Percentiles rank a stretch among this genome's conserved stretches.
Evolutionary conservation across 2,329 filamentous ascomycete genomes (phyloP).

Genomic region (Camptophora hylomeconis): DNA sequence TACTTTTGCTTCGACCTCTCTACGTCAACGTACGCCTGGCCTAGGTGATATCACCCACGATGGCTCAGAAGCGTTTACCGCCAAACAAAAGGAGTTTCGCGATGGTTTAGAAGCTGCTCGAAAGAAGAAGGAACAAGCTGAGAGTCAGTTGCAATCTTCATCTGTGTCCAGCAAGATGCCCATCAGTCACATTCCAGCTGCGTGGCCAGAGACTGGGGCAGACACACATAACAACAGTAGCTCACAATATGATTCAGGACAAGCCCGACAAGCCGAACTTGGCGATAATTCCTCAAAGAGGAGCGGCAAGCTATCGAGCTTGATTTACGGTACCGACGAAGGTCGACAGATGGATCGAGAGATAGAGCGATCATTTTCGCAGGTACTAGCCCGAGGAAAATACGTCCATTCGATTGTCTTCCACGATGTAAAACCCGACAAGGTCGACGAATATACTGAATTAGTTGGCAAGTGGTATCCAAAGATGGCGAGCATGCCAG

Average conservation of each 20-base stretch:
- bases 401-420: slow-evolving; percentile 98
- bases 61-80: slow-evolving; percentile 62
- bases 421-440: slow-evolving; percentile 89
- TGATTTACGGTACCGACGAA: slow-evolving; percentile 96
- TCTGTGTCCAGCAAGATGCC: slow-evolving; percentile 24
- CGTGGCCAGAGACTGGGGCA: slow-evolving; percentile 18
- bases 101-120: slow-evolving; percentile 64
- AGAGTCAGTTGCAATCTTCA: slow-evolving; percentile 56
- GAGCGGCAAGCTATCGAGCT: slow-evolving; percentile 63
- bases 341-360: slow-evolving; percentile 88
- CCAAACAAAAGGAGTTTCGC: slow-evolving; percentile 76
- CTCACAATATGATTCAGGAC: slow-evolving; percentile 33
- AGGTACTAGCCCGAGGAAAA: slow-evolving; percentile 88
- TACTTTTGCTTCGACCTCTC: slow-evolving; percentile 44
- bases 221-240: slow-evolving; percentile 23
- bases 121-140: slow-evolving; percentile 65
- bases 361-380: slow-evolving; percentile 90
- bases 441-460: slow-evolving; percentile 85
- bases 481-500: slow-evolving; percentile 64
- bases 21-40: slow-evolving; percentile 48
- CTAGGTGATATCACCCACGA: slow-evolving; percentile 73
- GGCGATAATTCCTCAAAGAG: slow-evolving; percentile 51
- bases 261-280: slow-evolving; percentile 46
- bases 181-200: slow-evolving; percentile 18
- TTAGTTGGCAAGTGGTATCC: slow-evolving; percentile 89